Conservation (phyloP, 768 basidiomycete genomes). For the Termitomyces sp. region DNA sequence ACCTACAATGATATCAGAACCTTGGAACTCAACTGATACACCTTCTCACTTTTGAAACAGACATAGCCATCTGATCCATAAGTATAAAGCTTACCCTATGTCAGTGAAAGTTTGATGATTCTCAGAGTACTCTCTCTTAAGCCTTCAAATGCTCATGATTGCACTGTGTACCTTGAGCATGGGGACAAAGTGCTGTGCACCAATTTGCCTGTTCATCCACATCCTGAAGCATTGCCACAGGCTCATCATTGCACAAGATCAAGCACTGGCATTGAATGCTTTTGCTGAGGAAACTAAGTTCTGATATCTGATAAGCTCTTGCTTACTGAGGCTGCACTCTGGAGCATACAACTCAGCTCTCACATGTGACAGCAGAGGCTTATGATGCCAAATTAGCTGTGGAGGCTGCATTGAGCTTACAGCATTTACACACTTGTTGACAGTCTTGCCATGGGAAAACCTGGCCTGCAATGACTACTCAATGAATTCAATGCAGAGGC, state of each 20-base stretch:
- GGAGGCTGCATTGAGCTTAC: conserved; percentile 54
- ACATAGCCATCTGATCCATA: conserved; percentile 14
- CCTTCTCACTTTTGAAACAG: too few species aligned
- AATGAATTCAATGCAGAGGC: conserved; percentile 48
- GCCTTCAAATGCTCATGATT: conserved; percentile 43
- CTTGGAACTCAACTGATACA: too few species aligned
- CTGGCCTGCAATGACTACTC: conserved; percentile 44
- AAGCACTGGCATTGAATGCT: conserved; percentile 51
- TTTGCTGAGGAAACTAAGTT: conserved; percentile 48
- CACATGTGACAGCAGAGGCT: conserved; percentile 40
- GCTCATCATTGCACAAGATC: conserved; percentile 30
- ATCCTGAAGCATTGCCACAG: conserved; percentile 28
- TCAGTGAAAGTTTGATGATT: conserved; percentile 65
- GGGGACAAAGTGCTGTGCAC: conserved; percentile 56
- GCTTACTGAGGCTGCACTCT: conserved; percentile 56
- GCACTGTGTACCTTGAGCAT: conserved; percentile 45
- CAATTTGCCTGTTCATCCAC: conserved; percentile 52
- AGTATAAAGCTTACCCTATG: conserved; percentile 70
- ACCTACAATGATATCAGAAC: too few species aligned
- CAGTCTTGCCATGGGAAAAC: conserved; percentile 44
- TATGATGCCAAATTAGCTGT: conserved; percentile 36
- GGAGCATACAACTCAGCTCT: conserved; percentile 45
- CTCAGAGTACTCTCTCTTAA: conserved; percentile 37
- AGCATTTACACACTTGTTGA: conserved; percentile 39
- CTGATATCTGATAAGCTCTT: conserved; percentile 61